These are phyloP conservation scores for Geotrichum armillariae DNA, from an alignment of 1,139 yeast genomes.

Conservation along the genomic window DNA sequence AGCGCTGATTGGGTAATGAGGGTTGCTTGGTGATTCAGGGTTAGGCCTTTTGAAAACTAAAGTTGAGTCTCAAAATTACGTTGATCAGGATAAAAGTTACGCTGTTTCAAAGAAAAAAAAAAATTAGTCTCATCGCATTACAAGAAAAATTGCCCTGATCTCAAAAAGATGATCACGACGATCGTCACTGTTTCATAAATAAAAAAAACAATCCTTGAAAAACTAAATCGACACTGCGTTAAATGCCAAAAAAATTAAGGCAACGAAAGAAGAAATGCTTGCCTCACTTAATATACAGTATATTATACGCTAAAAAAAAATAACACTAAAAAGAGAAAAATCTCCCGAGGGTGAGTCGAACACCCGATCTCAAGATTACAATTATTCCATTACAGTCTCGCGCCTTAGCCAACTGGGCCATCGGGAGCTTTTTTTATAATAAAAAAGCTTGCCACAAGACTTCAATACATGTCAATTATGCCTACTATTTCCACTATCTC, in stretches of 20 bases:
- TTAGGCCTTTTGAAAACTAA: neutral
- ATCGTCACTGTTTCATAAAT: no score
- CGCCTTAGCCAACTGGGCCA: slow-evolving; percentile 70
- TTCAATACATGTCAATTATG: no score
- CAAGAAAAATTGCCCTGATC: neutral
- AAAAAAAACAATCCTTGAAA: neutral
- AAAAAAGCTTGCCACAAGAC: no score
- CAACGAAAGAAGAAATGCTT: neutral
- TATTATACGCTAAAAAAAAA: neutral
- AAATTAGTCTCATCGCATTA: neutral
- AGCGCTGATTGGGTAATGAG: neutral
- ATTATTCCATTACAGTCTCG: slow-evolving; percentile 64
- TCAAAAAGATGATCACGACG: neutral
- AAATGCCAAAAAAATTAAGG: no score
- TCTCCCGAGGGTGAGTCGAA: slow-evolving; percentile 82
- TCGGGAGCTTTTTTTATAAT: slow-evolving; percentile 16
- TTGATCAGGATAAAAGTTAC: neutral
- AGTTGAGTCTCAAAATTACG: neutral
- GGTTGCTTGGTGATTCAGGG: neutral
- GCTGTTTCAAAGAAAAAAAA: neutral
- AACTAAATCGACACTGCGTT: neutral
- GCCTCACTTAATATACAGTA: neutral
- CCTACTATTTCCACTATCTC: no score
- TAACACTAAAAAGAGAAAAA: neutral
- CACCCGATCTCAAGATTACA: slow-evolving; percentile 76